Percentiles rank a stretch among this genome's conserved stretches.
These are phyloP conservation scores for Jimgerdemannia flammicorona DNA, from an alignment of 192 early-diverging fungal genomes.

Conservation along the genomic window DNA sequence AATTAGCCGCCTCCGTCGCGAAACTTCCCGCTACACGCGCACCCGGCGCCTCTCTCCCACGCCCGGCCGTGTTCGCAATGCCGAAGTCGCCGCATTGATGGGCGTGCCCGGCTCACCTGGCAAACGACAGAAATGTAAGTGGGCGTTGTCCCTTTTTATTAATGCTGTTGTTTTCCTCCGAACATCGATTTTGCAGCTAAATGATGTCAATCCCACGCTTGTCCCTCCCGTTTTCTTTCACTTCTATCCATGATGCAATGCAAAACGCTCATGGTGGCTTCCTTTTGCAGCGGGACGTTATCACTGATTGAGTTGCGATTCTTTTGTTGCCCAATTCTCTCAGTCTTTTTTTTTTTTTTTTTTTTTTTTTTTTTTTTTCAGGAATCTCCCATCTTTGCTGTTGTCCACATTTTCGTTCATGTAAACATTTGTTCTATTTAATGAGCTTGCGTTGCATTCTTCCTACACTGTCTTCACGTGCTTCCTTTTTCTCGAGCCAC, in stretches of 20 bases:
- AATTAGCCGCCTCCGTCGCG: conserved; percentile 1
- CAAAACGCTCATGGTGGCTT: background rate
- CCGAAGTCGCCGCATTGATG: background rate
- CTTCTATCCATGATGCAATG: background rate
- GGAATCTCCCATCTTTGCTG: no score
- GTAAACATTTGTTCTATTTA: no score
- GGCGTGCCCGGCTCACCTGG: background rate
- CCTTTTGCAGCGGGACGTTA: background rate
- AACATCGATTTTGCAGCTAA: background rate
- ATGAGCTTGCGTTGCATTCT: no score
- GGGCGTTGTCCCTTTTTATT: background rate
- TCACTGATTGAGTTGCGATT: background rate
- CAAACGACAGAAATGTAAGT: background rate
- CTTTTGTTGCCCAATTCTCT: no score
- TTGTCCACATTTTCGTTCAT: no score
- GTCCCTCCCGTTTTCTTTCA: background rate
- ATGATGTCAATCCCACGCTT: background rate
- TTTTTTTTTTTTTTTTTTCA: no score
- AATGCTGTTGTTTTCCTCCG: no score
- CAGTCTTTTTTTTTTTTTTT: no score
- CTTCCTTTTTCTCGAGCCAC: no score
- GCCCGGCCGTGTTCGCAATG: background rate
- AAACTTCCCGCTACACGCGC: conserved; percentile 2
- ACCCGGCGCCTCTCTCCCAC: background rate
- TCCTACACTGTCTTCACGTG: no score